Conservation (phyloP, 2,329 filamentous ascomycete genomes). For the Didymella arachidicola region DNA sequence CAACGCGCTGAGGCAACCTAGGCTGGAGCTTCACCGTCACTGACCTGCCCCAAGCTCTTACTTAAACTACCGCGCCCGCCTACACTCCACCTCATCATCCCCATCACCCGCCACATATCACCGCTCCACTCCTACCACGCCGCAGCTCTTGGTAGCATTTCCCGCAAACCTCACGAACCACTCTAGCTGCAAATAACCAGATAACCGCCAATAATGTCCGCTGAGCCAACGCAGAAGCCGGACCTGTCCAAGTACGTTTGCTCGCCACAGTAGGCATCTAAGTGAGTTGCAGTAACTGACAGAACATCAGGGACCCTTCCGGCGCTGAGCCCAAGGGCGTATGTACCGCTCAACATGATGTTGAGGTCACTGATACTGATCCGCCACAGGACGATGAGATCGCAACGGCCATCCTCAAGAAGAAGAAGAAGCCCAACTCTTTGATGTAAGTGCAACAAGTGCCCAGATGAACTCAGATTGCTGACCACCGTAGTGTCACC, state of each 20-base stretch:
- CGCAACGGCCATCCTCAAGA: slow-evolving; percentile 96
- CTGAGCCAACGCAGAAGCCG: slow-evolving; percentile 60
- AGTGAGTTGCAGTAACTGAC: slow-evolving; percentile 52
- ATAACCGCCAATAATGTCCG: slow-evolving; percentile 55
- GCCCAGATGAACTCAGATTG: neutral
- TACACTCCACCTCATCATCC: slow-evolving; percentile 39
- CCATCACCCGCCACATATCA: slow-evolving; percentile 34
- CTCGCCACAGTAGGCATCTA: slow-evolving; percentile 16
- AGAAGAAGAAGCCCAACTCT: slow-evolving; percentile 99
- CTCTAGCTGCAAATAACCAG: slow-evolving; percentile 30
- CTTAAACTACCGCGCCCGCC: slow-evolving; percentile 47
- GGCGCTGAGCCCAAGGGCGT: slow-evolving; percentile 87
- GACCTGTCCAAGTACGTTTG: slow-evolving; percentile 56
- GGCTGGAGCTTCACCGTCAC: slow-evolving; percentile 42
- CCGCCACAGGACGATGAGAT: slow-evolving; percentile 79
- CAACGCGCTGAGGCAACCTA: slow-evolving; percentile 30
- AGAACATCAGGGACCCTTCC: slow-evolving; percentile 75
- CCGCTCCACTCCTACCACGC: slow-evolving; percentile 27
- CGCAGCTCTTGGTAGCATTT: slow-evolving; percentile 26
- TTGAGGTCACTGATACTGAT: slow-evolving; percentile 40
- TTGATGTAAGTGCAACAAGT: slow-evolving; percentile 74
- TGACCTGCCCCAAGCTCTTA: slow-evolving; percentile 41
- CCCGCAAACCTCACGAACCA: slow-evolving; percentile 19
- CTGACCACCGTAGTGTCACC: slow-evolving; percentile 75
- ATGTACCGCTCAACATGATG: slow-evolving; percentile 37